Conservation (phyloP, 441 rosid genomes). For the Raphanus hybrid region DNA sequence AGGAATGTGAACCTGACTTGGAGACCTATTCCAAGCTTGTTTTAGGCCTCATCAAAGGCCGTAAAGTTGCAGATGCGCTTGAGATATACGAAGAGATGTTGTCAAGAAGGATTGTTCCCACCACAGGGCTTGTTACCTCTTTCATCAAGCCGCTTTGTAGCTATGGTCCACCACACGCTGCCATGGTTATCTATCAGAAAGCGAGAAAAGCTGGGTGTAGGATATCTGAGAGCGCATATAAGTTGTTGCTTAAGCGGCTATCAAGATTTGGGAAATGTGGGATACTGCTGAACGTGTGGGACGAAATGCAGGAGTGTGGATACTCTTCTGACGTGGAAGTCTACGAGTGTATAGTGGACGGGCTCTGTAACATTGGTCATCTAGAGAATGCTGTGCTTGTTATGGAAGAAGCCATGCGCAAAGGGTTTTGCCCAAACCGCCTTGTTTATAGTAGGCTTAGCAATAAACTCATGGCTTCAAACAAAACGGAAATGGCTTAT, state of each 20-base stretch:
- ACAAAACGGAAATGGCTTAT: conserved; percentile 79
- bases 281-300: conserved; percentile 75
- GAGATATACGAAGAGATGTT: conserved; percentile 88
- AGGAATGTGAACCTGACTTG: conserved; percentile 58
- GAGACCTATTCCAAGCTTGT: conserved; percentile 72
- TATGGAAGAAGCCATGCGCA: conserved; percentile 78
- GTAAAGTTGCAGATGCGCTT: conserved; percentile 87
- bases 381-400: conserved; percentile 88
- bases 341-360: conserved; percentile 79
- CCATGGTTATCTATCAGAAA: conserved; percentile 74
- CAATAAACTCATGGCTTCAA: conserved; percentile 70
- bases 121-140: conserved; percentile 67
- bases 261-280: conserved; percentile 96
- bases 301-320: conserved; percentile 86
- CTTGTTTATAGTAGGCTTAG: conserved; percentile 74
- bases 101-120: conserved; percentile 59
- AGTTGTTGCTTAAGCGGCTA: conserved; percentile 76
- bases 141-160: conserved; percentile 73
- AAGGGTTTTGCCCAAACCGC: conserved; percentile 91
- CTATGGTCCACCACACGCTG: conserved; percentile 94
- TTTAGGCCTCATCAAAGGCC: conserved; percentile 67
- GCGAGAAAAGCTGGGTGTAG: conserved; percentile 74
- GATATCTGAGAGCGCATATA: conserved; percentile 71
- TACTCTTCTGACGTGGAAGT: conserved; percentile 70
- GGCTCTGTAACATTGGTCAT: conserved; percentile 91